phyloP scores from a whole-genome alignment of 2,329 filamentous ascomycete species.

The Cryphonectria carpinicola region DNA sequence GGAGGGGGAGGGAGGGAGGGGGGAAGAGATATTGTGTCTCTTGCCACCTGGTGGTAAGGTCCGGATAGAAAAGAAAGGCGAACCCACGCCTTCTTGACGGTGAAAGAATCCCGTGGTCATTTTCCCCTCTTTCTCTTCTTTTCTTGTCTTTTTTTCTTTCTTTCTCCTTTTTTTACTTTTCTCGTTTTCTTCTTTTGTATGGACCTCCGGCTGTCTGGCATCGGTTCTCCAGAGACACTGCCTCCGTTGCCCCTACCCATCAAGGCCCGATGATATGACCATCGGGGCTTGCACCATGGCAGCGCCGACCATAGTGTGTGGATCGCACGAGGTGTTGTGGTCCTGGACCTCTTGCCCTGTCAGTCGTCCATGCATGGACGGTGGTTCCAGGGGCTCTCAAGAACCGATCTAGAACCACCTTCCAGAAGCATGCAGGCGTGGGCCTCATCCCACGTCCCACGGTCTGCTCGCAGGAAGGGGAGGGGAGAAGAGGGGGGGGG shows the following conservation, averaged over 20 bases:
- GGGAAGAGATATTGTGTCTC: not conserved
- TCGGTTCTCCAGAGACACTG: constrained; percentile 18
- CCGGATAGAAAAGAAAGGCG: constrained; percentile 12
- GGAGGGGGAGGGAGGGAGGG: too few relatives aligned
- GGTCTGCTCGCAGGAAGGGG: not conserved
- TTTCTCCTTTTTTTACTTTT: constrained; percentile 2
- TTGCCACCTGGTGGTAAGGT: not conserved
- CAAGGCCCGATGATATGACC: constrained; percentile 4
- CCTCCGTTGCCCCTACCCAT: constrained; percentile 6
- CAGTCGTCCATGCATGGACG: constrained; percentile 13
- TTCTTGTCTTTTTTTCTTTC: not conserved
- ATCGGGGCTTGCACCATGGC: constrained; percentile 14
- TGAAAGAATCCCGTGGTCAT: not conserved
- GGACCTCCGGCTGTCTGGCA: not conserved
- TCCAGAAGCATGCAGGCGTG: constrained; percentile 26
- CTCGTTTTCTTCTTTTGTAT: constrained; percentile 11
- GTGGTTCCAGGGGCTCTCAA: constrained; percentile 14
- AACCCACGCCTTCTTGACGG: constrained; percentile 13
- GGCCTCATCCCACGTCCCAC: constrained; percentile 5
- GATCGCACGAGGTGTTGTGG: not conserved
- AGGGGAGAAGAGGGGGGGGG: not conserved
- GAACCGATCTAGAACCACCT: constrained; percentile 20
- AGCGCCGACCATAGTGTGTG: constrained; percentile 13
- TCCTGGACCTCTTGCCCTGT: constrained; percentile 5
- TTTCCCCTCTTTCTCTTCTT: not conserved